Conservation (phyloP, 257 asterid genomes). For the Agastache rugosa region DNA sequence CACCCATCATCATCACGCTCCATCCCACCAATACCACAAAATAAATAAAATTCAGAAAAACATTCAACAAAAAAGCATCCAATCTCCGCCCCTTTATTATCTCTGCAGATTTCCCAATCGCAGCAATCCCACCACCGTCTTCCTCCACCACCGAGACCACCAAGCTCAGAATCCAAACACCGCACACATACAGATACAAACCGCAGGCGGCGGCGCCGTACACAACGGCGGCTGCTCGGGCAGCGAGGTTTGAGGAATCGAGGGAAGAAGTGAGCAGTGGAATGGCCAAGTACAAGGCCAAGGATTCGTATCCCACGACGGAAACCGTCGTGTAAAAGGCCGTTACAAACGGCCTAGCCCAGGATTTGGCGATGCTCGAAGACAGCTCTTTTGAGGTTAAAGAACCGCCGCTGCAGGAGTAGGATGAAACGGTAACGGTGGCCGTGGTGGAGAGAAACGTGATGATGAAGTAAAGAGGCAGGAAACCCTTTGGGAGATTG, state of each 20-base stretch:
- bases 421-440: slow-evolving; percentile 27
- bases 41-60: neutral
- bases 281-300: neutral
- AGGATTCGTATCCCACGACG: neutral
- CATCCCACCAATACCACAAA: neutral
- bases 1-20: neutral
- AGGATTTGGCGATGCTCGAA: neutral
- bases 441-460: slow-evolving; percentile 13
- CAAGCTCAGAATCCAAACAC: neutral
- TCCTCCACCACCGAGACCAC: slow-evolving; percentile 6
- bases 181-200: neutral
- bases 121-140: neutral
- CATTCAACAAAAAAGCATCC: slow-evolving; percentile 5
- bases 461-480: slow-evolving; percentile 20
- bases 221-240: neutral
- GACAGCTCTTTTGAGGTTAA: slow-evolving; percentile 26
- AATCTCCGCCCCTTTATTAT: neutral
- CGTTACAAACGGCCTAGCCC: neutral
- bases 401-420: slow-evolving; percentile 8
- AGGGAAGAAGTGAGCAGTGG: slow-evolving; percentile 5
- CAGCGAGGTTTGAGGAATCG: neutral
- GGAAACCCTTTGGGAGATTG: slow-evolving; percentile 16
- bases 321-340: slow-evolving; percentile 8
- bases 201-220: neutral
- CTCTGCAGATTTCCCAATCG: neutral